Percentiles rank a stretch among this genome's conserved stretches.
Evolutionary conservation across 2,329 filamentous ascomycete genomes (phyloP).

Genomic region (Zymoseptoria tritici): DNA sequence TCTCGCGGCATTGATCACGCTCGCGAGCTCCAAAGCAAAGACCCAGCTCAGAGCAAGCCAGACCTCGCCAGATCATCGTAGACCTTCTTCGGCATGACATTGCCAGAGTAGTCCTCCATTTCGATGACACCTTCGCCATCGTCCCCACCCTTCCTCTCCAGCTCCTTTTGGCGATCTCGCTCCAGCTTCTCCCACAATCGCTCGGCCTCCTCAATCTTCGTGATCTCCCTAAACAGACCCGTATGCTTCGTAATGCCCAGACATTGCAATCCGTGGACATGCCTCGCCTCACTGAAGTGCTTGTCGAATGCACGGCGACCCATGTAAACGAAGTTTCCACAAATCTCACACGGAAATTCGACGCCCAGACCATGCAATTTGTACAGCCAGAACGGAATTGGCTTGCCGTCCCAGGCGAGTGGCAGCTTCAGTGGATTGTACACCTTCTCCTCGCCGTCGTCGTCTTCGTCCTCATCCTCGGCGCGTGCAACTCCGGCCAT

Average conservation of each 20-base stretch:
- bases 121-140: constrained; percentile 70
- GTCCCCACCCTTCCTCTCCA: constrained; percentile 50
- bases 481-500: constrained; percentile 36
- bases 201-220: constrained; percentile 79
- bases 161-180: constrained; percentile 70
- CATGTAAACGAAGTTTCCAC: constrained; percentile 99
- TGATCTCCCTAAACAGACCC: constrained; percentile 82
- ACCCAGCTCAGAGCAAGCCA: constrained; percentile 58
- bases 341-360: constrained; percentile 93
- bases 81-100: constrained; percentile 98
- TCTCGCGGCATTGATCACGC: not conserved
- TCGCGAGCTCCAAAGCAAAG: not conserved
- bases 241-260: constrained; percentile 86
- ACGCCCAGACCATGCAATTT: constrained; percentile 91
- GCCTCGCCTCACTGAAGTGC: constrained; percentile 90
- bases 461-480: constrained; percentile 58
- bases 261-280: constrained; percentile 90
- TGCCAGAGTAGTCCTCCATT: constrained; percentile 96
- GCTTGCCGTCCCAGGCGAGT: constrained; percentile 95
- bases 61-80: constrained; percentile 93
- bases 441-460: constrained; percentile 66
- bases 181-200: constrained; percentile 91
- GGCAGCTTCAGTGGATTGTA: constrained; percentile 97
- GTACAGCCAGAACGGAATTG: constrained; percentile 98
- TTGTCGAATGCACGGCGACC: constrained; percentile 93